Base-by-base conservation (phyloP, 2,329 filamentous ascomycete species). In the Gnomoniopsis sp. region DNA sequence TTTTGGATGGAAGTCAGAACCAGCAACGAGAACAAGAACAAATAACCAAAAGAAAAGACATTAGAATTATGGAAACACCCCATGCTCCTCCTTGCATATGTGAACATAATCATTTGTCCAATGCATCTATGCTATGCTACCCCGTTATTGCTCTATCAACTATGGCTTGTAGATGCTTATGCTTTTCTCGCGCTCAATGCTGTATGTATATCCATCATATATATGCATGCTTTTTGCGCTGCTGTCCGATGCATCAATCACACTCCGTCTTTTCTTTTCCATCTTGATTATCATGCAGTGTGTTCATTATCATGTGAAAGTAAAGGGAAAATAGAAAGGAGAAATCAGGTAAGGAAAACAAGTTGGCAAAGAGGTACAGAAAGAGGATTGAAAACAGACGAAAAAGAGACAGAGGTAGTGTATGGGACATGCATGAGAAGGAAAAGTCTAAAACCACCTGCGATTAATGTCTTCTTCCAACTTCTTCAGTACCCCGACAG, bases 401-500 rank as follows among this genome's bases (percentile, higher is more conserved):
- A 34, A 43, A 43, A 17, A 51, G 36, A 10, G 36, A 23, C 10
- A 41, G 23, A 55, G 21, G 38, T 26, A 22, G 36, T 12, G 26
- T 30, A 30, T 30, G 3, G 48, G 38, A 8, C 17, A 48, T 21
- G 10, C 36, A 30, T 36, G 8, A 34, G 10, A 43, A 23, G n/a
- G 17, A 46, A 34, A 17, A 34, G 26, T 14, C 63, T 59, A 79
- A 64, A 79, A 79, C 70, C 76, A 75, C 60, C 72, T 75, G 66
- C 71, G 69, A 55, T 72, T 72, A 10, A 67, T 71, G 1, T 74
- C 72, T 62, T 79, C 76, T 64, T 82, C 79, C 54, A 86, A 67
- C 65, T 76, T 80, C 64, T 71, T 75, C 63, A 87, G 64, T 53
- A 84, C 82, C 2, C 75, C 71, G 3, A 82, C 72, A 7, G 82